Percentiles rank a stretch among this genome's conserved stretches.
These are phyloP conservation scores for Suillus variegatus DNA, from an alignment of 768 basidiomycete genomes.

Conservation along the genomic window DNA sequence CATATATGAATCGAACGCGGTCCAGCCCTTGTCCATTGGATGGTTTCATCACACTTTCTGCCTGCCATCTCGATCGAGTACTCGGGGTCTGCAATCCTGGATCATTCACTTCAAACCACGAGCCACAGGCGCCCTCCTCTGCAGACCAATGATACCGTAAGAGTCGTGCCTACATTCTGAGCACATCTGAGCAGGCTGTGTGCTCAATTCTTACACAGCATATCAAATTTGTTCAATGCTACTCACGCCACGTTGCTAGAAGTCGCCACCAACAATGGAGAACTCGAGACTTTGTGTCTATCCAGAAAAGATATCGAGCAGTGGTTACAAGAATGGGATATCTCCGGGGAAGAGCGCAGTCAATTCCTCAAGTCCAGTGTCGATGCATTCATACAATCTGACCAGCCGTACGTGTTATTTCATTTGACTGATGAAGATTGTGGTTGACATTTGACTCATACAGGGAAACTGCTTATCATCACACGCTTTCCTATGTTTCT, in stretches of 20 bases:
- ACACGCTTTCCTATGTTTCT: slow-evolving; percentile 60
- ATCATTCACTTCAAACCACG: background rate
- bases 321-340: slow-evolving; percentile 78
- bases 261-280: slow-evolving; percentile 58
- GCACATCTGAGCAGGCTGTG: background rate
- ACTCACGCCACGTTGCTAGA: slow-evolving; percentile 62
- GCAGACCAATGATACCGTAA: background rate
- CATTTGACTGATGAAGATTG: background rate
- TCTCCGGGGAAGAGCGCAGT: slow-evolving; percentile 62
- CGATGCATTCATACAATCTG: slow-evolving; percentile 54
- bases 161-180: background rate
- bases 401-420: slow-evolving; percentile 54
- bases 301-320: slow-evolving; percentile 62
- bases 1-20: background rate
- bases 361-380: slow-evolving; percentile 66
- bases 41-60: background rate
- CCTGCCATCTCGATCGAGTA: background rate
- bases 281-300: slow-evolving; percentile 62
- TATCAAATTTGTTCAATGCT: slow-evolving; percentile 83
- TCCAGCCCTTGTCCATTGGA: background rate
- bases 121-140: background rate
- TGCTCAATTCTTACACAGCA: slow-evolving; percentile 39
- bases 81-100: background rate
- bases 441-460: background rate
- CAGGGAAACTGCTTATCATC: slow-evolving; percentile 66